A percentile compares a stretch with the other conserved stretches of the same genome.
Evolutionary conservation across 2,329 filamentous ascomycete species (phyloP).

Genomic region (Volutella citrinella): DNA sequence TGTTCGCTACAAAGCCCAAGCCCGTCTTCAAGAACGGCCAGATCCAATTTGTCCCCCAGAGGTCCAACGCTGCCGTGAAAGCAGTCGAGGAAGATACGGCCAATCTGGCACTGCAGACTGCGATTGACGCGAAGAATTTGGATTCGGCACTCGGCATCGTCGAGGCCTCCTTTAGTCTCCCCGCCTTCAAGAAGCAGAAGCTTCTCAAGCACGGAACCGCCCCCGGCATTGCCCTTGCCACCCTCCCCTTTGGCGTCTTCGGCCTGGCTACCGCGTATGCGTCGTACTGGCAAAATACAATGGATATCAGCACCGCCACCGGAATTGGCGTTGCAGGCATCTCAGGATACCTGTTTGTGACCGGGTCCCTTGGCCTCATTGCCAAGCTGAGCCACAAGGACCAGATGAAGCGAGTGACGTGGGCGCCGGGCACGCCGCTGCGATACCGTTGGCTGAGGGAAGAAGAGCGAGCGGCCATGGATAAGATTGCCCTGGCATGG

Average conservation of each 20-base stretch:
- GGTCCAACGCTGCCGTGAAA: conserved; percentile 65
- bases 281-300: conserved; percentile 56
- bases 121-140: conserved; percentile 76
- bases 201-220: conserved; percentile 61
- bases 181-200: conserved; percentile 66
- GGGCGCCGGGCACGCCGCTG: conserved; percentile 78
- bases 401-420: conserved; percentile 91
- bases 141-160: conserved; percentile 74
- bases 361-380: conserved; percentile 77
- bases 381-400: conserved; percentile 87
- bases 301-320: conserved; percentile 73
- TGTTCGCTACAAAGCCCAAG: conserved; percentile 81
- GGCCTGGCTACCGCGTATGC: conserved; percentile 57
- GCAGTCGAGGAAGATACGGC: conserved; percentile 72
- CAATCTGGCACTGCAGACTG: conserved; percentile 71
- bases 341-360: conserved; percentile 78
- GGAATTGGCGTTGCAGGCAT: conserved; percentile 77
- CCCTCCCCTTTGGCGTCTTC: conserved; percentile 68
- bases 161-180: conserved; percentile 64
- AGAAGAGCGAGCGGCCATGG: conserved; percentile 83
- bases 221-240: conserved; percentile 53
- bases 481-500: conserved; percentile 84
- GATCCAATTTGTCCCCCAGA: conserved; percentile 58
- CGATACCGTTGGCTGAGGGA: conserved; percentile 83
- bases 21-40: conserved; percentile 59